Conservation (phyloP, 2,329 filamentous ascomycete species). For the Penicillium sp. region DNA sequence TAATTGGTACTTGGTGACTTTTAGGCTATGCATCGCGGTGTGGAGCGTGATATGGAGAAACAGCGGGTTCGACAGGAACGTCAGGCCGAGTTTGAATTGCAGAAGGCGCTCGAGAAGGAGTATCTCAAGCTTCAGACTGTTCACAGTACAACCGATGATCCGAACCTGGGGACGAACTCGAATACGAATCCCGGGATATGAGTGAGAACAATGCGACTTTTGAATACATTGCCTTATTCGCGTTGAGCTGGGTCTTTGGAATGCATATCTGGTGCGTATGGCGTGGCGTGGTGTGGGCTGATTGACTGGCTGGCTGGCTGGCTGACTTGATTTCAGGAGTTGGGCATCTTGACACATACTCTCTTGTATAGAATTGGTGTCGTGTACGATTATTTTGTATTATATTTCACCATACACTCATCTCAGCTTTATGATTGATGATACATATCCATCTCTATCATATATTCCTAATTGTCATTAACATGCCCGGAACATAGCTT, state of each 20-base stretch:
- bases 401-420: constrained; percentile 6
- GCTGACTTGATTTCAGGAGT: neutral
- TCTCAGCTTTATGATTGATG: no score
- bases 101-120: constrained; percentile 80
- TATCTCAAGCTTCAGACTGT: constrained; percentile 89
- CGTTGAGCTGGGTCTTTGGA: neutral
- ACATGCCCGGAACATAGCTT: no score
- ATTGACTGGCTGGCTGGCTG: neutral
- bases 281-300: neutral
- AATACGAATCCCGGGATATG: neutral
- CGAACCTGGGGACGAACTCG: constrained; percentile 21
- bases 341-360: neutral
- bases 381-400: constrained; percentile 10
- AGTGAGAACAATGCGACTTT: neutral
- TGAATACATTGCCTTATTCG: neutral
- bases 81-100: constrained; percentile 93
- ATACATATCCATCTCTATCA: no score
- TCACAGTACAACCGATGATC: constrained; percentile 50
- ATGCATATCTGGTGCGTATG: constrained; percentile 8
- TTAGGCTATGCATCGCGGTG: constrained; percentile 90
- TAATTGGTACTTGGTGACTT: neutral
- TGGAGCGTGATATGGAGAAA: constrained; percentile 92
- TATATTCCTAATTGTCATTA: no score
- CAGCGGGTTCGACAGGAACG: constrained; percentile 88
- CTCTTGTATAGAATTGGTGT: constrained; percentile 1